Base-by-base conservation (phyloP, 192 early-diverging fungal species). In the Backusella parvicylindrica region DNA sequence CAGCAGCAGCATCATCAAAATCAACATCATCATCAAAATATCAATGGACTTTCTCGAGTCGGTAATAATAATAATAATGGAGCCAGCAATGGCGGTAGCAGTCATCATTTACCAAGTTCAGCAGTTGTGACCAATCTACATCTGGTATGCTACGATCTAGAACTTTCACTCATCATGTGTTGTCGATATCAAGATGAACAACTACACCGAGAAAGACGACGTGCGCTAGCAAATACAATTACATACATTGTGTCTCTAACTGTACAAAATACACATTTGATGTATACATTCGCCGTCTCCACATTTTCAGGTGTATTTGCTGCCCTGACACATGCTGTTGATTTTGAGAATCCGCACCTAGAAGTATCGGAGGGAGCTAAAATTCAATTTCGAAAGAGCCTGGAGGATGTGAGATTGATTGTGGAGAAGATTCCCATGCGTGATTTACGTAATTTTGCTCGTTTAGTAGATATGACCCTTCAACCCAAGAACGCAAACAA, bases 101-200 rank as follows among this genome's bases (percentile, higher is more conserved):
- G 13, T 33, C 49, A 71, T 18, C 56, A 68, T 60, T 23, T 72
- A 9, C 80, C 80, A 2, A 56, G 43, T n/a, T 38, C 71, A 21
- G 53, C 73, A 5, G 66, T 76, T 18, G 37, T 72, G 26, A 64
- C 81, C 13, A 76, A 73, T 53, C 70, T 83, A 18, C 81, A 83
- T 38, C 43, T 83, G 0, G 28, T 79, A 3, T 79, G 64, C 28
- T 75, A 79, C 53, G 71, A 76, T 40, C 60, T 82, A 21, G 77
- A 78, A 47, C 64, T 78, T 12, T 73, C 74, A 12, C 50, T 82
- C 12, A 43, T 78, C n/a, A 63, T 60, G 36, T 77, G 75, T 41
- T 77, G 71, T 40, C 67, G 72, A 11, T 68, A 73, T 3, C 75
- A 81, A 36, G 64, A 63, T 30, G 75, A 72, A 56, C 71, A 76